Evolutionary conservation across 2,329 filamentous ascomycete genomes (phyloP).

Genomic region (Claviceps purpurea): DNA sequence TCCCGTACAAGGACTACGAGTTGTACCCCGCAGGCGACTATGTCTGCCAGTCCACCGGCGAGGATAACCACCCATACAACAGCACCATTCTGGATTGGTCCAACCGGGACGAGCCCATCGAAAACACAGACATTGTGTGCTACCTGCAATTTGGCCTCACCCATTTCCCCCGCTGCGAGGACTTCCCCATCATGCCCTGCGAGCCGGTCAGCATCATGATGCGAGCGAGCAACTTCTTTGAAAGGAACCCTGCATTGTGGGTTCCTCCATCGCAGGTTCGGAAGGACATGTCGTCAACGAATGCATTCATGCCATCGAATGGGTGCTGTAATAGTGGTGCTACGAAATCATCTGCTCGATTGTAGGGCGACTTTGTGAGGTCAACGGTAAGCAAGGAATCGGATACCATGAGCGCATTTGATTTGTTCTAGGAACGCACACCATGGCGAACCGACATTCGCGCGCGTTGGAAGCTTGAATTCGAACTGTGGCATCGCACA

Average conservation of each 20-base stretch:
- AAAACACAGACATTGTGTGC: slow-evolving; percentile 37
- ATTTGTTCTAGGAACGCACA: too few relatives aligned
- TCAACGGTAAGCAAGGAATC: too few relatives aligned
- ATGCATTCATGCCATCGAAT: slow-evolving; percentile 7
- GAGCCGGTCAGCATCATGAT: slow-evolving; percentile 38
- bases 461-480: too few relatives aligned
- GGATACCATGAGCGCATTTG: too few relatives aligned
- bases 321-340: slow-evolving; percentile 7
- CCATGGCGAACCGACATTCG: too few relatives aligned
- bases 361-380: slow-evolving; percentile 4
- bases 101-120: slow-evolving; percentile 31
- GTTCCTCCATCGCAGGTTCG: slow-evolving; percentile 28
- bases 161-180: slow-evolving; percentile 48
- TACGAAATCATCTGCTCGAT: slow-evolving; percentile 7
- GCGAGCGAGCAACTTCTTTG: slow-evolving; percentile 39
- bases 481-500: too few relatives aligned
- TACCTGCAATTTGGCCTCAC: slow-evolving; percentile 42
- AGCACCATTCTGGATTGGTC: slow-evolving; percentile 31
- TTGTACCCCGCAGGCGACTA: slow-evolving; percentile 28
- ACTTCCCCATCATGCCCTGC: slow-evolving; percentile 56
- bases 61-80: slow-evolving; percentile 13
- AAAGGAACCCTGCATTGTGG: slow-evolving; percentile 36
- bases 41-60: slow-evolving; percentile 31
- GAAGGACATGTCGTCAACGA: slow-evolving; percentile 16
- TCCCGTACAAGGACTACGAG: slow-evolving; percentile 27